Evolutionary conservation across 2,329 filamentous ascomycete genomes (phyloP), one percentile per base, ranked within the genome.

Genomic region (Fusarium nanum): DNA sequence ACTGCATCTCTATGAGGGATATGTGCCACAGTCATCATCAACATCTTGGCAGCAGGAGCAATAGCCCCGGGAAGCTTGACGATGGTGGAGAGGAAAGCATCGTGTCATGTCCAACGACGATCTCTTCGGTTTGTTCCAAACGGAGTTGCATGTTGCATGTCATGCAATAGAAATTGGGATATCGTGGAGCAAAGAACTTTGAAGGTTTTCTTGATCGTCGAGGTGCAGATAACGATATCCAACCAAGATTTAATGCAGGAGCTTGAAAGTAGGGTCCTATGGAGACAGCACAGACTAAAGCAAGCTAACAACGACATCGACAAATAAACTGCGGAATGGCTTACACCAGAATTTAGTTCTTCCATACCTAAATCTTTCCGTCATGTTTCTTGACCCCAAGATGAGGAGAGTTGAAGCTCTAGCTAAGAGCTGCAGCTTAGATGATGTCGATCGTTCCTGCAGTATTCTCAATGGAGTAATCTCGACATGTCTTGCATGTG

Each of bases 341-440:
- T 37, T 12, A n/a, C 10, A 37, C 6, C 18, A n/a, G 12, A 37
- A 2, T 12, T n/a, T 1, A 7, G 3, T n/a, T n/a, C 3, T 12
- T n/a, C 4, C 18, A 2, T 37, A 37, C 18, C 34, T 12, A 4
- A n/a, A n/a, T n/a, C 34, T 2, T 37, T n/a, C 34, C 34, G 34
- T 18, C 6, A 1, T n/a, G 3, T 12, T 37, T n/a, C 34, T 7
- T 37, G 18, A 37, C 0, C 10, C 10, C 0, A 12, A 2, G 10
- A n/a, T 1, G 34, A 7, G 1, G 34, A n/a, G 10, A n/a, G 34
- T 12, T 37, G 6, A 37, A 37, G 34, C 34, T n/a, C n/a, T 5
- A 37, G 34, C 34, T 12, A 12, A 37, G 34, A 37, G 34, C 1
- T 37, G 18, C 34, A n/a, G 10, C 18, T 37, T 37, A 12, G 18